phyloP scores from a whole-genome alignment of 202 grass and related monocot species.

The Carex sylvatica region DNA sequence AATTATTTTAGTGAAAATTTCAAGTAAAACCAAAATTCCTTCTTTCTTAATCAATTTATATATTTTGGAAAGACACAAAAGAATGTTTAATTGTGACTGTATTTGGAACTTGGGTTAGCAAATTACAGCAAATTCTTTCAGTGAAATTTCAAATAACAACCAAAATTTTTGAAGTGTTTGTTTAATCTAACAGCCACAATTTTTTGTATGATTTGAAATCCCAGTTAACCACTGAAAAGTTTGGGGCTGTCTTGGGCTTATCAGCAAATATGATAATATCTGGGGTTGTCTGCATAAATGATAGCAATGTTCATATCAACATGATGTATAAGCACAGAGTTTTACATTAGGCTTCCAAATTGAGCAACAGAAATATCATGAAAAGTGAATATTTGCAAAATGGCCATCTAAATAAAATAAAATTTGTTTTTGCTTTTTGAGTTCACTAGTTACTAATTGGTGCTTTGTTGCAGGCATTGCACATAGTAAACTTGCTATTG shows the following conservation, averaged over 20 bases:
- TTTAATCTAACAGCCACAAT: background rate
- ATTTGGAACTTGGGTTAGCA: background rate
- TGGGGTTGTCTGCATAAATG: background rate
- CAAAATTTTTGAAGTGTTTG: background rate
- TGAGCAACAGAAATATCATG: background rate
- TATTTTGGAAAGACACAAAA: background rate
- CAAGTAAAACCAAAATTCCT: background rate
- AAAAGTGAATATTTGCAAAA: background rate
- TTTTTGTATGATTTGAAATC: background rate
- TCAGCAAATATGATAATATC: background rate
- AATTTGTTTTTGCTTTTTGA: background rate
- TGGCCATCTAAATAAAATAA: background rate
- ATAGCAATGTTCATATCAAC: background rate
- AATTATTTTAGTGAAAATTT: background rate
- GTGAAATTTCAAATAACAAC: background rate
- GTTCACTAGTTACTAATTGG: background rate
- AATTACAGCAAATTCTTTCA: background rate
- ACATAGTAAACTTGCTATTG: constrained; percentile 48
- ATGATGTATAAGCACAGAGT: background rate
- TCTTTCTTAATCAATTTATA: background rate
- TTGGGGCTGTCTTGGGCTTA: background rate
- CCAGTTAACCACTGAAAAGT: background rate
- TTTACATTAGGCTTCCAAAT: background rate
- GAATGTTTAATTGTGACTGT: background rate
- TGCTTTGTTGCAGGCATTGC: constrained; percentile 40